Percentiles rank a stretch among this genome's conserved stretches.
Conservation (phyloP, 805 yeast genomes). For the Saccharomycopsis selenospora region DNA sequence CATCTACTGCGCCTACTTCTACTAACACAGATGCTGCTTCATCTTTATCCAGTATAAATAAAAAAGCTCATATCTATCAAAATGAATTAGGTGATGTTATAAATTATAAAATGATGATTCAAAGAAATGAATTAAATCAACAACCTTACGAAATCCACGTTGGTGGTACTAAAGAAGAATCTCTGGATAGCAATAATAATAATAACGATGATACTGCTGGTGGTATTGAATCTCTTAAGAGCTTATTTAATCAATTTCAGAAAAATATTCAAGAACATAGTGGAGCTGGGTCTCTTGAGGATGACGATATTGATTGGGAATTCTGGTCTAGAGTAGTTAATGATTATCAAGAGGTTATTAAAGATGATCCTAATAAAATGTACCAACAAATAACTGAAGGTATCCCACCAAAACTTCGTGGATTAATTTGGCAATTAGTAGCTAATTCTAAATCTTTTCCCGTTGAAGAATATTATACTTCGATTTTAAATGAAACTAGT, state of each 20-base stretch:
- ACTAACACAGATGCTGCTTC: neutral
- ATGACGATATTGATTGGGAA: slow-evolving; percentile 58
- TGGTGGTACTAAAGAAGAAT: neutral
- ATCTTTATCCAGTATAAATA: neutral
- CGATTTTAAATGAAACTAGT: slow-evolving; percentile 37
- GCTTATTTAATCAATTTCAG: neutral
- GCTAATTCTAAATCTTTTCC: slow-evolving; percentile 66
- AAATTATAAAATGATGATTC: neutral
- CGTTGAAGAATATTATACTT: slow-evolving; percentile 51
- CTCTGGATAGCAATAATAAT: neutral
- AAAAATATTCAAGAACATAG: neutral
- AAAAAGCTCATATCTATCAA: neutral
- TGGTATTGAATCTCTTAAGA: neutral
- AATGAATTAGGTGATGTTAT: neutral
- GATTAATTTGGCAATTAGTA: slow-evolving; percentile 88
- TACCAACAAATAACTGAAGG: slow-evolving; percentile 62
- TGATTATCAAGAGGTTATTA: slow-evolving; percentile 64
- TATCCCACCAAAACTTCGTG: slow-evolving; percentile 78
- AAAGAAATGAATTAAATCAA: neutral
- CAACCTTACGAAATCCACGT: too few relatives aligned
- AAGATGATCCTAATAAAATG: slow-evolving; percentile 51
- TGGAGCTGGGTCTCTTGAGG: neutral
- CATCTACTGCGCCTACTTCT: neutral
- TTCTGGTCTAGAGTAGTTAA: slow-evolving; percentile 82
- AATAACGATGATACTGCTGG: neutral